Conservation (phyloP, 108 stramenopile genomes). For the Cyclotella atomus region DNA sequence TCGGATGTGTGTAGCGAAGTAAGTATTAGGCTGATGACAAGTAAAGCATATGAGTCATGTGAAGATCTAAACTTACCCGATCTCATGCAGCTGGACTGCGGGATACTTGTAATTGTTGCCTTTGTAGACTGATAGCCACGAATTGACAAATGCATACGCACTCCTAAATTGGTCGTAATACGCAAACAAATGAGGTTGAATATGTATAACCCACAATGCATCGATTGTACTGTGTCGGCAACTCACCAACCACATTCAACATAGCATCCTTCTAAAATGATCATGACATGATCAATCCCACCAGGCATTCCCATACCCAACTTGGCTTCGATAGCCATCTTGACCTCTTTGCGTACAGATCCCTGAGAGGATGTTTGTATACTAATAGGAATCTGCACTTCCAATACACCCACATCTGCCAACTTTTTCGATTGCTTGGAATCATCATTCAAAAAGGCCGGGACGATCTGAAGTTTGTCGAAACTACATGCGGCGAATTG, state of each 20-base stretch:
- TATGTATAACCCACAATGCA: too few species aligned
- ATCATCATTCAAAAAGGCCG: neutral
- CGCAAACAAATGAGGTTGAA: neutral
- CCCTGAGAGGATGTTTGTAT: neutral
- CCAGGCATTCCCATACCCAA: slow-evolving; percentile 34
- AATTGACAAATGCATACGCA: slow-evolving; percentile 53
- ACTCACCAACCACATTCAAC: slow-evolving; percentile 34
- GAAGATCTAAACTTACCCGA: too few species aligned
- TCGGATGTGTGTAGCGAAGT: neutral
- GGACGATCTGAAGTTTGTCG: slow-evolving; percentile 18
- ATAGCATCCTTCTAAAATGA: slow-evolving; percentile 39
- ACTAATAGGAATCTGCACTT: slow-evolving; percentile 28
- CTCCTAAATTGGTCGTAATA: neutral
- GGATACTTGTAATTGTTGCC: slow-evolving; percentile 21
- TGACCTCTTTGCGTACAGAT: slow-evolving; percentile 31
- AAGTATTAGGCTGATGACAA: neutral
- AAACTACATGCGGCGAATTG: slow-evolving; percentile 45
- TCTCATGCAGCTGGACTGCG: slow-evolving; percentile 43
- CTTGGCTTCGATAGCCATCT: slow-evolving; percentile 14
- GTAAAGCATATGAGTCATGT: neutral
- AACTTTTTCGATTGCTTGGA: neutral
- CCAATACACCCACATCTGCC: slow-evolving; percentile 39
- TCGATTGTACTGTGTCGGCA: too few species aligned
- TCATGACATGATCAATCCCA: slow-evolving; percentile 31
- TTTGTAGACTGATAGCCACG: slow-evolving; percentile 33